Base-by-base conservation (phyloP, 352 stramenopile genomes). In the Blastocystis sp. region DNA sequence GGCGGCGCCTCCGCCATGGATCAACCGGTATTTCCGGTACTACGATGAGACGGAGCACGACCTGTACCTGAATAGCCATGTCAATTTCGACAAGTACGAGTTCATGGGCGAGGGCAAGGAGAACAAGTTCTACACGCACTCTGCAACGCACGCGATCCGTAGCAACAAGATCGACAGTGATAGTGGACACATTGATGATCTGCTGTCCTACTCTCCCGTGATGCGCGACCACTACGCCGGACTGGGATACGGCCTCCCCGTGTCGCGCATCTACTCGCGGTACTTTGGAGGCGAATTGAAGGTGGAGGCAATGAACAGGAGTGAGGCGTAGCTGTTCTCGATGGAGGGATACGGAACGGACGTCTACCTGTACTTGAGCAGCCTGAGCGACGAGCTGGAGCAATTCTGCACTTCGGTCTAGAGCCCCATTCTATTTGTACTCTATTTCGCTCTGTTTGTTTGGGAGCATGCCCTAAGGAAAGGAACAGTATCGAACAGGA, bases 331-430 rank as follows among this genome's bases (percentile, higher is more conserved):
- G 78, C 56, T 88, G 38, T 88, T 97, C 77, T 96, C 93, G 4
- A 97, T 96, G 93, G 94, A 97, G 77, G 94, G 94, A 43, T 96
- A 95, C 81, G 94, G 94, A 81, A 97, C 94, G 0, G 94, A 97
- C 76, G 93, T 93, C 21, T 96, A 96, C 74, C 82, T 96, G 86
- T 94, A 96, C 69, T 84, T 96, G 3, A 96, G 95, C 89, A 93
- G 94, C 76, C 92, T 96, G 41, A 92, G 93, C 17, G 93, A 96
- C 76, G 93, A 93, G 38, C 94, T 92, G 7, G 93, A 96, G 62
- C 93, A 93, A 43, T 91, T 96, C 74, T 84, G 45, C 17, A 67
- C 74, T 11, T 41, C 23, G n/a, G 74, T 84, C 3, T 81, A 81
- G 41, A 66, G 19, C 14, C 34, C 28, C 48, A n/a, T 81, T 81